Percentiles rank a stretch among this genome's conserved stretches.
phyloP scores from a whole-genome alignment of 2,329 filamentous ascomycete species.

The Cordyceps farinosa region DNA sequence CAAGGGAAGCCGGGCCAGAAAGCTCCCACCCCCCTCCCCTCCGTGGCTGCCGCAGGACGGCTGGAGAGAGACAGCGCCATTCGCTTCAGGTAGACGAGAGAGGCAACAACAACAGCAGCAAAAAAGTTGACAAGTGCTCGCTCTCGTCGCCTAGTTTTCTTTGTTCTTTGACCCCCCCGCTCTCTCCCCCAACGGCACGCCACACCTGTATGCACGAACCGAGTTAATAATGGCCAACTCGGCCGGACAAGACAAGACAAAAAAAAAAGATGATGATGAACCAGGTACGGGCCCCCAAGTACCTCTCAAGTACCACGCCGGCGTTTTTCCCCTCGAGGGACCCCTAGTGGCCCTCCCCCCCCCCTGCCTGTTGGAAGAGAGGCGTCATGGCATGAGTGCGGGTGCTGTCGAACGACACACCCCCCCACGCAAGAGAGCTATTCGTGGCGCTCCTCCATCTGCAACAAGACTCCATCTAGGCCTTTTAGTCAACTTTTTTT shows the following conservation, averaged over 20 bases:
- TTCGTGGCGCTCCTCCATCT: slow-evolving; percentile 2
- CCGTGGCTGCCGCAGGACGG: background rate
- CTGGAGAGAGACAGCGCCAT: background rate
- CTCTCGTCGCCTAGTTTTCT: background rate
- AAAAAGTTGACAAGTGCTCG: too few relatives aligned
- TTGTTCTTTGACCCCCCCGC: background rate
- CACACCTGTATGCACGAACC: slow-evolving; percentile 11
- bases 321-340: background rate
- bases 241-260: too few relatives aligned
- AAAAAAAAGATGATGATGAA: background rate
- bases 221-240: background rate
- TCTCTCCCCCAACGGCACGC: background rate
- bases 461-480: slow-evolving; percentile 11
- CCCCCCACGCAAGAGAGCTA: background rate
- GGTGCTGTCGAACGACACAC: background rate
- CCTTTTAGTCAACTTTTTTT: background rate
- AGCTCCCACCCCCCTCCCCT: too few relatives aligned
- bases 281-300: background rate
- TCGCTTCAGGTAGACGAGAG: background rate
- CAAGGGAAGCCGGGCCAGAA: too few relatives aligned
- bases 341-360: background rate
- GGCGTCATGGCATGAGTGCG: background rate
- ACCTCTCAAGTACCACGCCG: slow-evolving; percentile 9
- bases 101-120: background rate
- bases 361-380: background rate